Base-by-base conservation (phyloP, 257 asterid genomes). In the Capsicum chinense region DNA sequence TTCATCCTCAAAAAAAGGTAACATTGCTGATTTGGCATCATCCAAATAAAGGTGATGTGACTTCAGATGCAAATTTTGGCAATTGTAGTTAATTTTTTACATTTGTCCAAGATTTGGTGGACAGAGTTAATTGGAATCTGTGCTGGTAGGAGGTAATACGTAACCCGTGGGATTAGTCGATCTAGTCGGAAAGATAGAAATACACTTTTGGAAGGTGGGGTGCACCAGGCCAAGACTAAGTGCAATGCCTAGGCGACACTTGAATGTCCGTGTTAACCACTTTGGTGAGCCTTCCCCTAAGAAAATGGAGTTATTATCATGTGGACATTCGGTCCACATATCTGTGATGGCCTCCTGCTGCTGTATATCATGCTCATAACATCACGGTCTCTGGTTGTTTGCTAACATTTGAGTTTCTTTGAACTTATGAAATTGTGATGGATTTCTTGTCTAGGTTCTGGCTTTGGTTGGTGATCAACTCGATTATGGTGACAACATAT, bases 401-500 rank as follows among this genome's bases (percentile, higher is more conserved):
- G 21, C 0, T 76, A 7, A 52, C 14, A 48, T 35, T 78, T 26
- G 50, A 26, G 19, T 78, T 54, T 33, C 19, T 76, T 56, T 78
- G 3, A 8, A 78, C 82, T 78, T 54, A 4, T 5, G 10, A 26
- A 71, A 54, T 58, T 26, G 9, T 78, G 50, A 54, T 15, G 9
- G 33, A 54, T 54, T 78, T 78, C 82, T 14, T 78, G 64, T 26
- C 5, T 78, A 96, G 99, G 98, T 97, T 85, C 92, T 97, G 82
- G 99, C 99, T 14, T 86, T 97, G 83, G 88, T 95, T 10, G 99
- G 99, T 83, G 97, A 97, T 85, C 98, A 95, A 83, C 97, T 97
- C 16, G 99, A 97, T 67, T 93, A 90, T 81, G 95, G 99, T 33
- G 98, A 95, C 60, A 90, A 95, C 85, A 88, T 97, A 56, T 95